Evolutionary conservation across 75 land plant species (phyloP).

Genomic region (Cupressus sempervirens): DNA sequence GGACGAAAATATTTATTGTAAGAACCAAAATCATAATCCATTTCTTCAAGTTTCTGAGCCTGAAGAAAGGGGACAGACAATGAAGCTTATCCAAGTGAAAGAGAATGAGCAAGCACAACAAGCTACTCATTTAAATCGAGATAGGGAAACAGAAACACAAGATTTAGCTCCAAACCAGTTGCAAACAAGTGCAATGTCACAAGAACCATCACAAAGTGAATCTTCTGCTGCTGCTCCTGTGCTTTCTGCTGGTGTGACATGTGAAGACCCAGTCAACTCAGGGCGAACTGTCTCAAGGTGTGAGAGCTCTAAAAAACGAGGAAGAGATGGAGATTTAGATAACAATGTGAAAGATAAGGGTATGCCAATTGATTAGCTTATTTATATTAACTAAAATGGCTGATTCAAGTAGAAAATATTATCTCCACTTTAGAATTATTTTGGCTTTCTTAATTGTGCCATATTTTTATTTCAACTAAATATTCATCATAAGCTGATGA

Average conservation of each 20-base stretch:
- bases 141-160: slow-evolving; percentile 21
- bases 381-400: background rate
- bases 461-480: background rate
- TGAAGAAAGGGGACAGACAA: slow-evolving; percentile 14
- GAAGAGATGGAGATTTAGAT: slow-evolving; percentile 20
- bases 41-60: slow-evolving; percentile 12
- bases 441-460: background rate
- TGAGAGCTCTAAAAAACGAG: slow-evolving; percentile 30
- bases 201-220: slow-evolving; percentile 52
- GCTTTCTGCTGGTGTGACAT: slow-evolving; percentile 41
- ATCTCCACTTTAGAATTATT: background rate
- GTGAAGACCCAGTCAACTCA: slow-evolving; percentile 40
- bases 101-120: slow-evolving; percentile 14
- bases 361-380: background rate
- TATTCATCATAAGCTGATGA: background rate
- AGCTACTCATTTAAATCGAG: slow-evolving; percentile 15
- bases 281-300: slow-evolving; percentile 30
- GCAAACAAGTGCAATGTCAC: slow-evolving; percentile 22
- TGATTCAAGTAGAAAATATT: background rate
- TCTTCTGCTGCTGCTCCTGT: slow-evolving; percentile 50
- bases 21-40: slow-evolving; percentile 10
- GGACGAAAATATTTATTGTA: slow-evolving; percentile 10
- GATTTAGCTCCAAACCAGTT: slow-evolving; percentile 21
- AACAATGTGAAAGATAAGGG: slow-evolving; percentile 26
- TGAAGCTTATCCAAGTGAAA: slow-evolving; percentile 14